Evolutionary conservation across 176 grass and related monocot species (phyloP).

Genomic region (Oryza glumipatula): DNA sequence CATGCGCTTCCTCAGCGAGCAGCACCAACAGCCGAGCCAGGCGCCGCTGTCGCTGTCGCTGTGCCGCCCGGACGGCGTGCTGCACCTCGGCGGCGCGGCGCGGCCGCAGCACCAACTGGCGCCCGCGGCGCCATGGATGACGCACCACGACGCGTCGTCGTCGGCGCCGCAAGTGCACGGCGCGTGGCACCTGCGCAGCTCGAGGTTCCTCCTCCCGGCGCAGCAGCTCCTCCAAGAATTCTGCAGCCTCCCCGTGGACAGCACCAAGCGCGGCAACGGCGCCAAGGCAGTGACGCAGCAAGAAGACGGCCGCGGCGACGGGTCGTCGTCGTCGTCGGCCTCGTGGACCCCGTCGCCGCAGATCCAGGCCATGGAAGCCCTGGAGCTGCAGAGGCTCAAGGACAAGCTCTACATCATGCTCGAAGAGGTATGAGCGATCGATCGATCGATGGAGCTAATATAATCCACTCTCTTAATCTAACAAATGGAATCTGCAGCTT

Average conservation of each 20-base stretch:
- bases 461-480: constrained; percentile 39
- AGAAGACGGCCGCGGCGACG: constrained; percentile 44
- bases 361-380: constrained; percentile 68
- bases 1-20: constrained; percentile 50
- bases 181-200: constrained; percentile 53
- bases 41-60: constrained; percentile 52
- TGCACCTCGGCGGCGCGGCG: constrained; percentile 44
- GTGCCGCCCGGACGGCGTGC: constrained; percentile 48
- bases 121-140: constrained; percentile 23
- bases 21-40: constrained; percentile 41
- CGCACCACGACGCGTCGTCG: constrained; percentile 16
- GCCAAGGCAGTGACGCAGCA: neutral
- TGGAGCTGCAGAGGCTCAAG: constrained; percentile 86
- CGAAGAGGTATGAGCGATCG: constrained; percentile 71
- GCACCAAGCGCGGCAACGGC: constrained; percentile 19
- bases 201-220: constrained; percentile 73
- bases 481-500: constrained; percentile 33
- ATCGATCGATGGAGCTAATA: neutral
- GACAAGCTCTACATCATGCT: constrained; percentile 87
- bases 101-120: constrained; percentile 32
- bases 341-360: constrained; percentile 51
- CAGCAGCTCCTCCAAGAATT: constrained; percentile 83
- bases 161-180: constrained; percentile 17
- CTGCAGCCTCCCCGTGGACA: constrained; percentile 62
- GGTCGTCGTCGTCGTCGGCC: constrained; percentile 63